Percentiles rank a stretch among this genome's conserved stretches.
phyloP scores from a whole-genome alignment of 805 yeast species.

The Candida ficus region DNA sequence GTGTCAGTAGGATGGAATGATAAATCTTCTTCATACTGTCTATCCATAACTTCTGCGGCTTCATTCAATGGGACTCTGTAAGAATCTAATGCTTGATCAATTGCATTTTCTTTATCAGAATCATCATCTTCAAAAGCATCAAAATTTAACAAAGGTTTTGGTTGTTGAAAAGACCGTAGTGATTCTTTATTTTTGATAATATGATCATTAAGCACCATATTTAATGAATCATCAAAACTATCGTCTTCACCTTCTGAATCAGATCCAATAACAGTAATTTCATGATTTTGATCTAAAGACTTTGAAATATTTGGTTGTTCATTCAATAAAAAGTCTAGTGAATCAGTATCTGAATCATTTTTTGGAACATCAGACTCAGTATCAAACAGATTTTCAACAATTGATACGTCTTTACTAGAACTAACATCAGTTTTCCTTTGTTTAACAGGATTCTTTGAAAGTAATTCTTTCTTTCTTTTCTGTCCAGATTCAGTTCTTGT shows the following conservation, averaged over 20 bases:
- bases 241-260: neutral
- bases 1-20: neutral
- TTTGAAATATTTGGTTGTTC: too few species aligned
- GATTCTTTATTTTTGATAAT: neutral
- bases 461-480: neutral
- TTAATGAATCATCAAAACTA: conserved; percentile 5
- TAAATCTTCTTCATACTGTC: conserved; percentile 16
- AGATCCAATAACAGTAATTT: neutral
- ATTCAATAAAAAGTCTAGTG: neutral
- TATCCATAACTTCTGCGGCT: conserved; percentile 15
- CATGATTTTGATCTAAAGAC: too few species aligned
- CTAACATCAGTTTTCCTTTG: neutral
- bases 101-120: neutral
- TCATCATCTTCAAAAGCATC: conserved; percentile 9
- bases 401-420: neutral
- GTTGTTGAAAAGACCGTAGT: neutral
- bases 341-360: conserved; percentile 3
- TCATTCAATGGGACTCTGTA: conserved; percentile 1
- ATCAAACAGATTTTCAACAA: neutral
- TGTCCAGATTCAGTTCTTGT: too few species aligned
- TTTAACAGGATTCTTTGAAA: neutral
- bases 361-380: neutral
- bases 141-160: conserved; percentile 4
- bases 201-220: neutral
- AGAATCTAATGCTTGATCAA: neutral